Evolutionary conservation across 2,329 filamentous ascomycete genomes (phyloP), one percentile per base, ranked within the genome.

Genomic region (Ophidiomyces ophidiicola): DNA sequence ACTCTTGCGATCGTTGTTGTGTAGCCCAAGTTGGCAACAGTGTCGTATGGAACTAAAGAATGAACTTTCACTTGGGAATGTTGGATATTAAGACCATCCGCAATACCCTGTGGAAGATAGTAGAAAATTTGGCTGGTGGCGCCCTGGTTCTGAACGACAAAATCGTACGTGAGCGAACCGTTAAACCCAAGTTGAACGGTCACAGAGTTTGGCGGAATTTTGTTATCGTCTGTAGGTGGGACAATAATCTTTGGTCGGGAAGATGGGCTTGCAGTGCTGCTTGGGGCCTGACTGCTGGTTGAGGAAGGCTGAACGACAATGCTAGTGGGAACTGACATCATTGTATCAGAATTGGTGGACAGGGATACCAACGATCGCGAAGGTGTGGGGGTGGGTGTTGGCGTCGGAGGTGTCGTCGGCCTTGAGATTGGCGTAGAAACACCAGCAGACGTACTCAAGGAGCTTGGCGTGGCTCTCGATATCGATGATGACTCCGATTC

Each of bases 111-210:
- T 0, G 86, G 86, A 3, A 94, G 67, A 48, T 75, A 82, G 38
- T 74, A 64, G 66, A 94, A 93, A 53, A 98, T 83, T 61, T 96
- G 88, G 26, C 76, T 76, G 4, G 84, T 81, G 12, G 86, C 82
- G 47, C 79, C 70, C 10, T 76, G 69, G 46, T 80, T 76, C 15
- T 66, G 67, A 7, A 80, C 78, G 19, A 96, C 82, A 55, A 92
- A 94, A 6, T 72, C 65, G 59, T 90, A 98, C 64, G 92, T 88
- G 50, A 93, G 71, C 1, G 74, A 72, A 53, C 77, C 80, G 37
- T 75, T 67, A 70, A 96, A 94, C 23, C 82, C 90, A 46, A 96
- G 71, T 56, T 94, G 85, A 49, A 94, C 79, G 50, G 82, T 62
- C 3, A 74, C 76, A 1, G 74, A 76, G 49, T 82, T 81, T 3